Base-by-base conservation (phyloP, 176 grass and related monocot genomes). In the Lolium multiflorum region DNA sequence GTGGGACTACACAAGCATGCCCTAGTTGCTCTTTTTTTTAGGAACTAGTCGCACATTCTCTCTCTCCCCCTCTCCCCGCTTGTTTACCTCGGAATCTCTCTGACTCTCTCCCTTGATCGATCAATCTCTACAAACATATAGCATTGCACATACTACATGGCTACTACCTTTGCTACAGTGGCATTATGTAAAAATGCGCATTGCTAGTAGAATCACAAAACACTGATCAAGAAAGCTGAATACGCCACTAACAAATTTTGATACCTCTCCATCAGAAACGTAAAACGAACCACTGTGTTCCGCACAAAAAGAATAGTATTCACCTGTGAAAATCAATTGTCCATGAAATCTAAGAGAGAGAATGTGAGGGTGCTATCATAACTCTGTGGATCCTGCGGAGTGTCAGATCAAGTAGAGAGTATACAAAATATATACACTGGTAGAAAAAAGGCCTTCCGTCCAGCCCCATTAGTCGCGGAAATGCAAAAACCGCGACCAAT, bases 321-420 rank as follows among this genome's bases (percentile, higher is more conserved):
- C 71, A 48, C 41, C 21, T 13, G 41, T 47, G 31, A 69, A 75
- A 51, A 24, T 62, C 13, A 62, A 22, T 8, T 2, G 25, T 18
- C n/a, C 70, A 77, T 11, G 16, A 38, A n/a, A 82, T 25, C 46
- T 2, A 3, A 38, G 28, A 5, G 48, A 41, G n/a, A 71, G 71
- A 15, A 43, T 48, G 62, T 52, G 60, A 56, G 74, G 31, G 38
- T 21, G 15, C 1, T 72, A 47, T 79, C 43, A 84, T 12, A 17
- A 24, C 12, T 81, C 20, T 60, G 77, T 16, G 49, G 78, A 71
- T 11, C 50, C 77, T 61, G 49, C 31, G 6, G 88, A 89, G 86
- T 89, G 83, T 84, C 25, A 81, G 77, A 48, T 35, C 81, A 52
- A 88, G 60, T 81, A 82, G 78, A 90, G 43, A 60, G 49, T 70